Evolutionary conservation across 2,329 filamentous ascomycete species (phyloP), one percentile per base, ranked within the genome.

Genomic region (Aaosphaeria arxii): DNA sequence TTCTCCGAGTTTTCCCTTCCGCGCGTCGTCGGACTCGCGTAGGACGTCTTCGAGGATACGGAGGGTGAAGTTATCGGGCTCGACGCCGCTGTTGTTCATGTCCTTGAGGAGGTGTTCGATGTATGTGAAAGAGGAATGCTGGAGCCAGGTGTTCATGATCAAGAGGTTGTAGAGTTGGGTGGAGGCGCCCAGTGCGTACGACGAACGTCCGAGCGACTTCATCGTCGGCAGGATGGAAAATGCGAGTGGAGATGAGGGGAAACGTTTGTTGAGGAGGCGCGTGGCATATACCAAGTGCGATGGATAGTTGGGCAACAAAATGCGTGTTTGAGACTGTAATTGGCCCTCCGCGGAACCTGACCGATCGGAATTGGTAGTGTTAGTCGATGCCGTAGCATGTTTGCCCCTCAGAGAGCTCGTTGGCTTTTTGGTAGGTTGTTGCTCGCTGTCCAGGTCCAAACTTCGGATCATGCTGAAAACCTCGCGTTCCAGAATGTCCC

Each of bases 161-260:
- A 90, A 76, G 43, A 82, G 76, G 61, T 87, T 85, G 73, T 88
- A 91, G 39, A 91, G 81, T 0, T 79, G 73, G 0, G 86, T 87
- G 13, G 84, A 84, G 5, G 82, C 85, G 42, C 87, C 88, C 1
- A 92, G 77, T 5, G 89, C 83, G 60, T 86, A 89, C 0, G 86
- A 86, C 1, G 82, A 79, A 1, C 87, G 77, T 1, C 88, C 87
- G 0, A 89, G 75, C 40, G 78, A 75, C 62, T 87, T 88, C 57
- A 91, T 73, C 6, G 80, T 79, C 0, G 87, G 86, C 1, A 91
- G 74, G 29, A 91, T 69, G 40, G 77, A 76, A 40, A 87, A 76
- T 0, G 77, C 74, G 1, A 87, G 74, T 0, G 78, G 74, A 1
- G 87, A 90, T 0, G 81, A 71, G 7, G 74, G 77, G 7, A 88